These are phyloP conservation scores for Xylariales sp. DNA, from an alignment of 2,329 filamentous ascomycete genomes.

Conservation along the genomic window DNA sequence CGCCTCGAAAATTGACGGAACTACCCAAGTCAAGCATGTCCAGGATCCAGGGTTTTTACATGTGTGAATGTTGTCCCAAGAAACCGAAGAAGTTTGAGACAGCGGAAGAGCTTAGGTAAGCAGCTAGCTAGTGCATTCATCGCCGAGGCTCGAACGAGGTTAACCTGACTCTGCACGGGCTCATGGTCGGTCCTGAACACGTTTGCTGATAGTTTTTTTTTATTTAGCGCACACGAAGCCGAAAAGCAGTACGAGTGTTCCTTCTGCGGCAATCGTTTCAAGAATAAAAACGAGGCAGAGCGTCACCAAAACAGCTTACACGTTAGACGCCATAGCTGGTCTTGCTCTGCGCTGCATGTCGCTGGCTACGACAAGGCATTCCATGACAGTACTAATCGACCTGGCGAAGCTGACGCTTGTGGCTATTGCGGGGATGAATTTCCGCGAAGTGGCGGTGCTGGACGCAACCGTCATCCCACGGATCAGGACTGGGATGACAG, in stretches of 20 bases:
- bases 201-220: slow-evolving; percentile 13
- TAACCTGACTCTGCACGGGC: background rate
- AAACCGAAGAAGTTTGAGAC: slow-evolving; percentile 95
- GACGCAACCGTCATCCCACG: slow-evolving; percentile 49
- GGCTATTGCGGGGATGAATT: slow-evolving; percentile 97
- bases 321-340: slow-evolving; percentile 91
- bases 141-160: too few relatives aligned
- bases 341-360: slow-evolving; percentile 71
- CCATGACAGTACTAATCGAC: slow-evolving; percentile 68
- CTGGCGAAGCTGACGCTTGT: slow-evolving; percentile 72
- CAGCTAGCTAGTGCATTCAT: too few relatives aligned
- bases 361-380: slow-evolving; percentile 76
- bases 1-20: slow-evolving; percentile 48
- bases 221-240: slow-evolving; percentile 73
- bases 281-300: slow-evolving; percentile 98
- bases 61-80: slow-evolving; percentile 95
- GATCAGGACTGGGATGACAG: slow-evolving; percentile 85
- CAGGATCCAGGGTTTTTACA: slow-evolving; percentile 50
- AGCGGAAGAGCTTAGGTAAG: slow-evolving; percentile 77
- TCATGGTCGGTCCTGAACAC: slow-evolving; percentile 1
- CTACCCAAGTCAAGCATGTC: slow-evolving; percentile 40
- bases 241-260: slow-evolving; percentile 95
- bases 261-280: slow-evolving; percentile 93
- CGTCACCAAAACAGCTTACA: slow-evolving; percentile 94
- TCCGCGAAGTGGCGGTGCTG: slow-evolving; percentile 40